Conservation (phyloP, 768 basidiomycete species). For the Phaffia australis region DNA sequence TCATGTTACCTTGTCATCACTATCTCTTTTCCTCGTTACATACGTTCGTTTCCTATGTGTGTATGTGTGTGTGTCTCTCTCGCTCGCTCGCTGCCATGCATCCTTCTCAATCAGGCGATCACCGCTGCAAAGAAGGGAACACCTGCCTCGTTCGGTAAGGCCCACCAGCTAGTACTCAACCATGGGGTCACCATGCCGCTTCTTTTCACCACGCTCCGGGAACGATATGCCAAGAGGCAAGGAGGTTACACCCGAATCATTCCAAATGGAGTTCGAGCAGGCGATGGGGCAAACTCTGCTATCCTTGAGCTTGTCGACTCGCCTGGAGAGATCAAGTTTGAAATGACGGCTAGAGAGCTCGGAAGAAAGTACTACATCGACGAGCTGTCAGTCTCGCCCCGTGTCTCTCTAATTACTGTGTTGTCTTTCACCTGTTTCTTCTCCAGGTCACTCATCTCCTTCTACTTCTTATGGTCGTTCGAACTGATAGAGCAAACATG, state of each 20-base stretch:
- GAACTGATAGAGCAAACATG: slow-evolving; percentile 11
- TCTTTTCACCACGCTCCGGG: slow-evolving; percentile 65
- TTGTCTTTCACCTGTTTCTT: background rate
- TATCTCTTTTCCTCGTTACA: background rate
- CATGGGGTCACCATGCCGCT: slow-evolving; percentile 62
- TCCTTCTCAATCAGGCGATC: slow-evolving; percentile 48
- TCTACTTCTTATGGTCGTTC: background rate
- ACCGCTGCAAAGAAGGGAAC: slow-evolving; percentile 80
- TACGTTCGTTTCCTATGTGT: background rate
- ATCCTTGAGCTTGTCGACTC: slow-evolving; percentile 92
- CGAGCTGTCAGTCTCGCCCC: slow-evolving; percentile 25
- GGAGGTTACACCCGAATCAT: slow-evolving; percentile 95
- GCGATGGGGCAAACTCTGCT: slow-evolving; percentile 88
- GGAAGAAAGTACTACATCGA: slow-evolving; percentile 58
- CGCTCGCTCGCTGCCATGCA: background rate
- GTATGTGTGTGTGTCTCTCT: background rate
- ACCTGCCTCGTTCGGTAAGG: background rate
- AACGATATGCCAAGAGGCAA: slow-evolving; percentile 66
- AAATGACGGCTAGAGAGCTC: slow-evolving; percentile 75
- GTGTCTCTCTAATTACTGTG: slow-evolving; percentile 1
- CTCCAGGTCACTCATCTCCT: slow-evolving; percentile 1
- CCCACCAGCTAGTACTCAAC: slow-evolving; percentile 28
- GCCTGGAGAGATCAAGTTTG: slow-evolving; percentile 73
- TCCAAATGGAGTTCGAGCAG: slow-evolving; percentile 74
- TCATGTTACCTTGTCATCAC: background rate